Evolutionary conservation across 2,329 filamentous ascomycete genomes (phyloP).

Genomic region (Aspergillus sp.): DNA sequence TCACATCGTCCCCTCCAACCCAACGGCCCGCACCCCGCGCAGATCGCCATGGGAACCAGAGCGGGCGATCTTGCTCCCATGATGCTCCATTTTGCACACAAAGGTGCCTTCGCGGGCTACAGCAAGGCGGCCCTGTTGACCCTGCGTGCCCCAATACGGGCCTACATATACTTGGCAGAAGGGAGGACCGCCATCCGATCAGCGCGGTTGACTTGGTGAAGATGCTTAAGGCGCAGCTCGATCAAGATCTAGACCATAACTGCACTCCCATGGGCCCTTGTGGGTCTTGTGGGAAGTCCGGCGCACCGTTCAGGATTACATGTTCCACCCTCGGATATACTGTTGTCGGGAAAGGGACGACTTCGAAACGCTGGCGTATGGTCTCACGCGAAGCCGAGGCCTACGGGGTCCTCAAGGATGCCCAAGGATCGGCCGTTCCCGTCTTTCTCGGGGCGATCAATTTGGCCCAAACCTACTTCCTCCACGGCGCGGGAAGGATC

Average conservation of each 20-base stretch:
- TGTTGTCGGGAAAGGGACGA: constrained; percentile 16
- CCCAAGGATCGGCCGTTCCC: constrained; percentile 24
- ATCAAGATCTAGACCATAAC: constrained; percentile 25
- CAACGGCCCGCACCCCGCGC: no score
- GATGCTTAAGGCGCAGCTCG: constrained; percentile 26
- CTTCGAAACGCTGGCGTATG: no score
- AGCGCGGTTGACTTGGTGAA: constrained; percentile 16
- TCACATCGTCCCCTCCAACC: no score
- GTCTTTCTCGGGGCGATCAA: constrained; percentile 25
- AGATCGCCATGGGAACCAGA: no score
- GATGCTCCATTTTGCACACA: constrained; percentile 22
- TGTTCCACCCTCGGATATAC: constrained; percentile 21
- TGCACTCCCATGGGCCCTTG: constrained; percentile 26
- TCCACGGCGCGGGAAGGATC: constrained; percentile 22
- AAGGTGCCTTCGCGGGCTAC: constrained; percentile 24
- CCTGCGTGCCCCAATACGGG: constrained; percentile 23
- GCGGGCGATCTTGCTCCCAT: no score
- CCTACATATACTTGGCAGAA: constrained; percentile 13
- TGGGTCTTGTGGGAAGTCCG: constrained; percentile 15
- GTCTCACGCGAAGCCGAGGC: constrained; percentile 20
- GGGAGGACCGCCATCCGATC: constrained; percentile 19
- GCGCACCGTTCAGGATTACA: constrained; percentile 29
- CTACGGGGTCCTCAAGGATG: constrained; percentile 9
- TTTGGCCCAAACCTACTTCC: constrained; percentile 20
- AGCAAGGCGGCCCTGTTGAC: constrained; percentile 20